Conservation (phyloP, 495 filamentous ascomycete genomes). For the Hypoxylon subgilvum region DNA sequence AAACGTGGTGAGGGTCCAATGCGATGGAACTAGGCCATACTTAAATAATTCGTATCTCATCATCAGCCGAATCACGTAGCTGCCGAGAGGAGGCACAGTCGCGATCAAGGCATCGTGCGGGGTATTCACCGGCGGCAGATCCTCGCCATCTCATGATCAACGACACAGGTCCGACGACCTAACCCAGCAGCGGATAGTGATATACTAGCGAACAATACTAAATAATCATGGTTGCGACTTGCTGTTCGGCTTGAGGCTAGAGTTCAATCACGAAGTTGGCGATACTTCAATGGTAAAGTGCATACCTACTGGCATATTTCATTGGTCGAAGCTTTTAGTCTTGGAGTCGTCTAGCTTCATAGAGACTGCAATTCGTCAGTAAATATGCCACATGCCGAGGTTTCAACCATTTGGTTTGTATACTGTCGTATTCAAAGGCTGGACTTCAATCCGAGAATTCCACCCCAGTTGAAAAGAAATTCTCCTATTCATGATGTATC, state of each 20-base stretch:
- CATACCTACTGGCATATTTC: no score
- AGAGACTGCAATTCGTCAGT: no score
- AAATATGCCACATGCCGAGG: no score
- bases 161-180: conserved; percentile 4
- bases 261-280: background rate
- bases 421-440: no score
- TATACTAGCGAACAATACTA: background rate
- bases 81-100: conserved; percentile 30
- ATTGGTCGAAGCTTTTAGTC: no score
- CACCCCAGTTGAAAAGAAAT: no score
- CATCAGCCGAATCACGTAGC: conserved; percentile 29
- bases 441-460: no score
- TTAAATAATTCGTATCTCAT: conserved; percentile 14
- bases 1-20: no score
- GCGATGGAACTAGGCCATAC: background rate
- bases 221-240: conserved; percentile 2
- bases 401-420: no score
- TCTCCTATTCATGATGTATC: no score
- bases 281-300: background rate
- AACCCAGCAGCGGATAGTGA: background rate
- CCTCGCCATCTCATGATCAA: conserved; percentile 29
- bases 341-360: no score
- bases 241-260: background rate
- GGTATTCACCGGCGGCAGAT: conserved; percentile 31
- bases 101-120: conserved; percentile 31